phyloP scores from a whole-genome alignment of 2,329 filamentous ascomycete species.

The Coniella vitis region DNA sequence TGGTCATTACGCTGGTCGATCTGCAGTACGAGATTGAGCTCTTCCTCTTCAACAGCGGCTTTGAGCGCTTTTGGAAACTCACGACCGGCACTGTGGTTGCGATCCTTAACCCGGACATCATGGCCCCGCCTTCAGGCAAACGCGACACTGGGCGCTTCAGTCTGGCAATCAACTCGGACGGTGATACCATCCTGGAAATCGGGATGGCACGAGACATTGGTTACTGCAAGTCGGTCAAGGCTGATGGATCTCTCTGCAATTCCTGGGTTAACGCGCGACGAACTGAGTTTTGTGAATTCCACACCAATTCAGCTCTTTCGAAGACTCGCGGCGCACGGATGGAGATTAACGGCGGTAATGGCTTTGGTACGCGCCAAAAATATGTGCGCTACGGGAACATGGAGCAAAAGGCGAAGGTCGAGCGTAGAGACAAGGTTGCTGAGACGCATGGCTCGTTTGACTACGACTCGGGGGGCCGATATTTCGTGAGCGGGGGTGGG shows the following conservation, averaged over 20 bases:
- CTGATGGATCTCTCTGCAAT: slow-evolving; percentile 73
- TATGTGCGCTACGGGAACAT: slow-evolving; percentile 20
- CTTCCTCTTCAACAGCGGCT: slow-evolving; percentile 85
- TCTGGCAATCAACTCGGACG: slow-evolving; percentile 75
- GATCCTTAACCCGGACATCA: slow-evolving; percentile 83
- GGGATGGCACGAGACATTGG: slow-evolving; percentile 79
- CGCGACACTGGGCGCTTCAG: slow-evolving; percentile 78
- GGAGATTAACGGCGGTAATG: slow-evolving; percentile 63
- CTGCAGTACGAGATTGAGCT: slow-evolving; percentile 86
- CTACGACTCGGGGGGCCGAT: slow-evolving; percentile 49
- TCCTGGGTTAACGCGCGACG: slow-evolving; percentile 83
- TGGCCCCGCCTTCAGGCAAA: slow-evolving; percentile 74
- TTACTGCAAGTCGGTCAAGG: slow-evolving; percentile 78
- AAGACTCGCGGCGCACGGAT: slow-evolving; percentile 61
- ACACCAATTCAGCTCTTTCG: slow-evolving; percentile 74
- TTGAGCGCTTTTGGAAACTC: slow-evolving; percentile 92
- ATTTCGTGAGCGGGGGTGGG: slow-evolving; percentile 39
- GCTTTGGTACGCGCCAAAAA: slow-evolving; percentile 27
- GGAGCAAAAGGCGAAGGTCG: slow-evolving; percentile 20
- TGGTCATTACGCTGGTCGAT: slow-evolving; percentile 83
- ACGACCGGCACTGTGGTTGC: slow-evolving; percentile 84
- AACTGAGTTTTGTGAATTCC: slow-evolving; percentile 88
- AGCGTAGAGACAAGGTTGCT: slow-evolving; percentile 20
- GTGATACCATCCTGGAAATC: slow-evolving; percentile 85
- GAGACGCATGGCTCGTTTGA: slow-evolving; percentile 43